Percentiles rank a stretch among this genome's conserved stretches.
Evolutionary conservation across 164 flowering plant genomes (phyloP).

Genomic region (Vitis rupestris): DNA sequence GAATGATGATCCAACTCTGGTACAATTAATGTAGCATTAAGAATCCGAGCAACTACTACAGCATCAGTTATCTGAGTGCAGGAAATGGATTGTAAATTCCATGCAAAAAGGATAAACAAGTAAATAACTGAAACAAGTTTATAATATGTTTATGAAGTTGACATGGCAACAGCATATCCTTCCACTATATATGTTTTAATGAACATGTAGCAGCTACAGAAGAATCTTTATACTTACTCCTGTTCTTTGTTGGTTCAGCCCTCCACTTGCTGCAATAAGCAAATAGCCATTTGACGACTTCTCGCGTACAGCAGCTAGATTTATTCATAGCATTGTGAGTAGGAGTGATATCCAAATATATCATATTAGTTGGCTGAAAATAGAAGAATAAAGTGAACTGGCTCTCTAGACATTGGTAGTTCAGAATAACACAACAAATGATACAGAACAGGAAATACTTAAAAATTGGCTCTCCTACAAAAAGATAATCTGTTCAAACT

Average conservation of each 20-base stretch:
- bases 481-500: neutral
- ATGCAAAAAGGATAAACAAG: neutral
- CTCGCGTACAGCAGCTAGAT: slow-evolving; percentile 65
- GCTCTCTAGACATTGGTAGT: neutral
- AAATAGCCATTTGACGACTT: slow-evolving; percentile 78
- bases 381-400: neutral
- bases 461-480: neutral
- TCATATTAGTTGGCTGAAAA: neutral
- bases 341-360: neutral
- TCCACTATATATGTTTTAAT: neutral
- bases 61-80: slow-evolving; percentile 89
- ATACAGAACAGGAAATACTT: neutral
- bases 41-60: slow-evolving; percentile 91
- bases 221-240: slow-evolving; percentile 59
- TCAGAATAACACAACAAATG: neutral
- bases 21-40: slow-evolving; percentile 92
- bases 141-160: too few relatives aligned
- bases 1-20: slow-evolving; percentile 97
- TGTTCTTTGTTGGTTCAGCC: slow-evolving; percentile 93
- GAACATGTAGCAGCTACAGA: neutral
- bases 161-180: neutral
- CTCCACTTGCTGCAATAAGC: slow-evolving; percentile 98
- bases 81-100: slow-evolving; percentile 8
- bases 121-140: too few relatives aligned
- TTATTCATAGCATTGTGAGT: slow-evolving; percentile 1